Evolutionary conservation across 202 grass and related monocot genomes (phyloP).

Genomic region (Setaria italica): DNA sequence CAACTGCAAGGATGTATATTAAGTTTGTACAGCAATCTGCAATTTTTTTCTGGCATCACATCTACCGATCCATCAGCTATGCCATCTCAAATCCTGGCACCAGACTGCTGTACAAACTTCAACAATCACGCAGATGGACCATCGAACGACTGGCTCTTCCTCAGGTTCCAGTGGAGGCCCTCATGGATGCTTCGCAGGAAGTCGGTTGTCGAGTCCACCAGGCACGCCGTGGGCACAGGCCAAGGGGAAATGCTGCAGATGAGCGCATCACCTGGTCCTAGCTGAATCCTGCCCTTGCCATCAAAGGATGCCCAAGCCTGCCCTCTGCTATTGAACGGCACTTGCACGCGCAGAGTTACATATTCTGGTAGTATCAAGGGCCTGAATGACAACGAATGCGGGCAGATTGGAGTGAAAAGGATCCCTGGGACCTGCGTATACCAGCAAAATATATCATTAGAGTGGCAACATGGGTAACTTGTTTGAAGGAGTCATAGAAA

Average conservation of each 20-base stretch:
- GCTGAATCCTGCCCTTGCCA: slow-evolving; percentile 81
- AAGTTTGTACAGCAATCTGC: not conserved
- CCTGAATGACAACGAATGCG: slow-evolving; percentile 90
- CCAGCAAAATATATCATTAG: slow-evolving; percentile 23
- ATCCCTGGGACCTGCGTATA: slow-evolving; percentile 82
- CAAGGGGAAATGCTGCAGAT: slow-evolving; percentile 96
- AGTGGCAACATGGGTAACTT: slow-evolving; percentile 1
- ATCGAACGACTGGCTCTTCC: slow-evolving; percentile 82
- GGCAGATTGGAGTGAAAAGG: slow-evolving; percentile 95
- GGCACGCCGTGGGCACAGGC: slow-evolving; percentile 92
- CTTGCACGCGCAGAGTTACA: slow-evolving; percentile 86
- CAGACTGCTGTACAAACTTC: not conserved
- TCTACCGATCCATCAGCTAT: slow-evolving; percentile 9
- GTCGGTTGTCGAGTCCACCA: slow-evolving; percentile 86
- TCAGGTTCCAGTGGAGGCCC: slow-evolving; percentile 95
- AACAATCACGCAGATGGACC: slow-evolving; percentile 58
- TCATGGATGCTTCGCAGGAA: slow-evolving; percentile 96
- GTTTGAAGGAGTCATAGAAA: not conserved
- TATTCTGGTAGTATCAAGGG: slow-evolving; percentile 94
- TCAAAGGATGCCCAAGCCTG: slow-evolving; percentile 97
- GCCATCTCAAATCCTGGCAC: not conserved
- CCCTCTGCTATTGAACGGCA: slow-evolving; percentile 87
- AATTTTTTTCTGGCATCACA: slow-evolving; percentile 31
- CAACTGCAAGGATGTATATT: not conserved
- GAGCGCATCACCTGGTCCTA: slow-evolving; percentile 78